These are phyloP conservation scores for Neopestalotiopsis sp. DNA, from an alignment of 2,329 filamentous ascomycete species.

Conservation along the genomic window DNA sequence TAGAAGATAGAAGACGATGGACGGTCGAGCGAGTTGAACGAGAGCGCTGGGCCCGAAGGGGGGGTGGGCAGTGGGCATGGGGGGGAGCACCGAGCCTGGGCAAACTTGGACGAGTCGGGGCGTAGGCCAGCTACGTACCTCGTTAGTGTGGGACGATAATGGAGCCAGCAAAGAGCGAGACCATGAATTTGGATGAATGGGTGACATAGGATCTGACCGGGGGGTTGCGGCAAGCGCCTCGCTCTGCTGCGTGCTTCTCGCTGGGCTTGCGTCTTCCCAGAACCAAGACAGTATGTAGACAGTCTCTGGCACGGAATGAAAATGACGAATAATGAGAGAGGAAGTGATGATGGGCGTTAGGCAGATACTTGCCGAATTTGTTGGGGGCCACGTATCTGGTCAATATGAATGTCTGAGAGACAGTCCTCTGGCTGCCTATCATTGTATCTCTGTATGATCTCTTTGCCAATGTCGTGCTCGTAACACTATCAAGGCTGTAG, in stretches of 20 bases:
- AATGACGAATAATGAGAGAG: neutral
- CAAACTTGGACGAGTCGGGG: slow-evolving; percentile 22
- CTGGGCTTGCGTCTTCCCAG: neutral
- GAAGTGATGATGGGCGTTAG: slow-evolving; percentile 6
- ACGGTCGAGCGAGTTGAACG: slow-evolving; percentile 25
- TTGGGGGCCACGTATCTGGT: slow-evolving; percentile 5
- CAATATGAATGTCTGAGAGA: neutral
- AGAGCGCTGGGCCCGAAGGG: slow-evolving; percentile 23
- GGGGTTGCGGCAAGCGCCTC: slow-evolving; percentile 21
- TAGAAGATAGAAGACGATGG: slow-evolving; percentile 29
- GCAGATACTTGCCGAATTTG: slow-evolving; percentile 4
- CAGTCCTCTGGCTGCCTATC: neutral
- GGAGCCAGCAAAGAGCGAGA: slow-evolving; percentile 31
- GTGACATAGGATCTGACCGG: slow-evolving; percentile 18
- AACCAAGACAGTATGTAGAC: neutral
- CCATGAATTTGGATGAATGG: slow-evolving; percentile 12
- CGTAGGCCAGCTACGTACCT: neutral
- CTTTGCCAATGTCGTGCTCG: neutral
- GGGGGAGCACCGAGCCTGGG: slow-evolving; percentile 17
- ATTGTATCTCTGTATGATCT: neutral
- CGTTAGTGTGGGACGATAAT: slow-evolving; percentile 35
- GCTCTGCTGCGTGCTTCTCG: slow-evolving; percentile 5
- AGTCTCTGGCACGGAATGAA: neutral
- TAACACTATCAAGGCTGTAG: neutral
- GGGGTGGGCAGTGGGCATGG: slow-evolving; percentile 22